phyloP scores from a whole-genome alignment of 495 filamentous ascomycete species.

The Penicillium bovifimosum region DNA sequence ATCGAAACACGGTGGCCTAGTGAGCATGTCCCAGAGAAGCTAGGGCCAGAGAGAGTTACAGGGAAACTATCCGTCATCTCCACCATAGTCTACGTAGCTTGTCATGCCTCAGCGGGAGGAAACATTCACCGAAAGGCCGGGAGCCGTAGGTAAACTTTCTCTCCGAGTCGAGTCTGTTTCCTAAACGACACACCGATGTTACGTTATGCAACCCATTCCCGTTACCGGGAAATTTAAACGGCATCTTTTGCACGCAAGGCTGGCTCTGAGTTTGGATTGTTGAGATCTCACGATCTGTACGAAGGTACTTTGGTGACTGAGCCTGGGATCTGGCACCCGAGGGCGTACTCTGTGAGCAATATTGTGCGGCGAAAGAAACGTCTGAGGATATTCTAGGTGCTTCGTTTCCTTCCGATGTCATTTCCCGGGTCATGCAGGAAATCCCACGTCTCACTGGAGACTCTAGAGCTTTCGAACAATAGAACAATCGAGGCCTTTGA shows the following conservation, averaged over 20 bases:
- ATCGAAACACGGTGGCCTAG: conserved; percentile 13
- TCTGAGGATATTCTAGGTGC: neutral
- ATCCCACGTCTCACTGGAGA: neutral
- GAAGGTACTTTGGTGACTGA: conserved; percentile 3
- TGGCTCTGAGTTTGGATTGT: neutral
- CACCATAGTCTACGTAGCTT: neutral
- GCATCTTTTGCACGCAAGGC: conserved; percentile 5
- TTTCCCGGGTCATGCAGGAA: conserved; percentile 3
- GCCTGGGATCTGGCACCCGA: neutral
- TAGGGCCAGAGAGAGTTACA: neutral
- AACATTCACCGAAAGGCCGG: neutral
- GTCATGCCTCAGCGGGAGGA: neutral
- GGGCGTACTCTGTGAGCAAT: neutral
- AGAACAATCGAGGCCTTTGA: conserved; percentile 3
- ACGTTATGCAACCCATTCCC: conserved; percentile 28
- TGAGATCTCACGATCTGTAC: conserved; percentile 6
- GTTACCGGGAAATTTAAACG: conserved; percentile 19
- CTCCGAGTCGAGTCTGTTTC: conserved; percentile 18
- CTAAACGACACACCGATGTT: conserved; percentile 19
- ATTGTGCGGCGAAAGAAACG: neutral
- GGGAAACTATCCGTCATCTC: neutral
- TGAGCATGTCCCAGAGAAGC: neutral
- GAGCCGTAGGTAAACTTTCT: conserved; percentile 14
- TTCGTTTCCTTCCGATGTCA: conserved; percentile 3
- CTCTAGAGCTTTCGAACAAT: neutral